Percentiles rank a stretch among this genome's conserved stretches.
These are phyloP conservation scores for Paraphaeosphaeria sporulosa DNA, from an alignment of 2,329 filamentous ascomycete species.

Conservation along the genomic window DNA sequence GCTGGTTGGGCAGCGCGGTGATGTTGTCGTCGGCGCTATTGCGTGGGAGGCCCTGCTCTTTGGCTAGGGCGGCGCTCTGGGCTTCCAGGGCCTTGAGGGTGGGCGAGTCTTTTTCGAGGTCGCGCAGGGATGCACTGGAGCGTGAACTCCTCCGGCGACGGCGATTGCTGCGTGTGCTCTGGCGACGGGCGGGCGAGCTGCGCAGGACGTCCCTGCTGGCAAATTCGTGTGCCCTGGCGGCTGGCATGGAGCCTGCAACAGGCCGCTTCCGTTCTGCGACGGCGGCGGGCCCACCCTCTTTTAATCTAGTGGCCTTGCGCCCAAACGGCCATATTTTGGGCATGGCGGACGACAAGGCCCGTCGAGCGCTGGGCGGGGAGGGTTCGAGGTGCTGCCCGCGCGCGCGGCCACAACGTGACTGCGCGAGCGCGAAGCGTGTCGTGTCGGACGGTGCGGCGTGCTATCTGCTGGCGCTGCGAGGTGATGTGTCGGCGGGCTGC, in stretches of 20 bases:
- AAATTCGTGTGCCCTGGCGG: conserved; percentile 25
- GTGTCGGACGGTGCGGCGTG: conserved; percentile 20
- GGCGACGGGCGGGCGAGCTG: conserved; percentile 31
- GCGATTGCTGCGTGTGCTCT: conserved; percentile 31
- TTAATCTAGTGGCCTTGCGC: conserved; percentile 67
- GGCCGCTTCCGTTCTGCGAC: conserved; percentile 59
- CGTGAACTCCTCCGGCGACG: conserved; percentile 41
- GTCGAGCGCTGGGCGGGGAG: conserved; percentile 9
- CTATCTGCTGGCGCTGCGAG: conserved; percentile 24
- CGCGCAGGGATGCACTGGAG: conserved; percentile 42
- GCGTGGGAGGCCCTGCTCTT: conserved; percentile 28
- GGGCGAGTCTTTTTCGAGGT: conserved; percentile 39
- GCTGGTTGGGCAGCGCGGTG: conserved; percentile 55
- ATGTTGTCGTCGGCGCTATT: conserved; percentile 55
- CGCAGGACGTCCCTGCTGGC: conserved; percentile 31
- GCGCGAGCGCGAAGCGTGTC: conserved; percentile 27
- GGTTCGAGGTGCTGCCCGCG: conserved; percentile 8
- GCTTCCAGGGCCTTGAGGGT: conserved; percentile 21
- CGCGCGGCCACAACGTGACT: conserved; percentile 28
- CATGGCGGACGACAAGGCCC: conserved; percentile 58
- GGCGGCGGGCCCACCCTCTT: conserved; percentile 52
- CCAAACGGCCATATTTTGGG: conserved; percentile 80
- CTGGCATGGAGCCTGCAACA: conserved; percentile 26
- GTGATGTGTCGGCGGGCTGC: conserved; percentile 14
- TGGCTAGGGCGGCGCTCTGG: conserved; percentile 21